phyloP scores from a whole-genome alignment of 2,329 filamentous ascomycete genomes.

The Scedosporium apiospermum region DNA sequence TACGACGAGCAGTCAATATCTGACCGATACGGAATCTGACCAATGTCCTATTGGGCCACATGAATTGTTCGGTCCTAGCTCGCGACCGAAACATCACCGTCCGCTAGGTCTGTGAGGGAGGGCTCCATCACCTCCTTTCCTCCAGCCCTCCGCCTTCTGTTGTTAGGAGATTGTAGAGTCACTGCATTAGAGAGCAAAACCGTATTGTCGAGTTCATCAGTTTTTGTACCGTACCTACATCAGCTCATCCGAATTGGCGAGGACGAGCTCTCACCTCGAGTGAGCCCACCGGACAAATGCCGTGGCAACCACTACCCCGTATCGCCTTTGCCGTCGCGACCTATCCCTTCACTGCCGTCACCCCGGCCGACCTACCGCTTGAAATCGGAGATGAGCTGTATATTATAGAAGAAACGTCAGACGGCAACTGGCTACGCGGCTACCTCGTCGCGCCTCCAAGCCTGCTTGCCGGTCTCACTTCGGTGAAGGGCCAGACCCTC shows the following conservation, averaged over 20 bases:
- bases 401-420: constrained; percentile 91
- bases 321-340: constrained; percentile 97
- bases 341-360: constrained; percentile 82
- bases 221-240: background rate
- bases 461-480: constrained; percentile 82
- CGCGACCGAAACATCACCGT: background rate
- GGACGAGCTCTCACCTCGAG: background rate
- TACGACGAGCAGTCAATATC: background rate
- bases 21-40: background rate
- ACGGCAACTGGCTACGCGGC: constrained; percentile 88
- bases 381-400: constrained; percentile 98
- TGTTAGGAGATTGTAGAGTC: background rate
- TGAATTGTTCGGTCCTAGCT: background rate
- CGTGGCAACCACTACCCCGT: constrained; percentile 92
- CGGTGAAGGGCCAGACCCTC: constrained; percentile 81
- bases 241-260: background rate
- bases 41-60: background rate
- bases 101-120: background rate
- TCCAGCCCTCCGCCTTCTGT: background rate
- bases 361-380: constrained; percentile 83
- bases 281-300: constrained; percentile 46
- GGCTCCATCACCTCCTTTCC: background rate
- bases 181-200: background rate
- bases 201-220: background rate
- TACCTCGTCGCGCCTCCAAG: constrained; percentile 94